phyloP scores from a whole-genome alignment of 2,329 filamentous ascomycete species.

The Scedosporium dehoogii region DNA sequence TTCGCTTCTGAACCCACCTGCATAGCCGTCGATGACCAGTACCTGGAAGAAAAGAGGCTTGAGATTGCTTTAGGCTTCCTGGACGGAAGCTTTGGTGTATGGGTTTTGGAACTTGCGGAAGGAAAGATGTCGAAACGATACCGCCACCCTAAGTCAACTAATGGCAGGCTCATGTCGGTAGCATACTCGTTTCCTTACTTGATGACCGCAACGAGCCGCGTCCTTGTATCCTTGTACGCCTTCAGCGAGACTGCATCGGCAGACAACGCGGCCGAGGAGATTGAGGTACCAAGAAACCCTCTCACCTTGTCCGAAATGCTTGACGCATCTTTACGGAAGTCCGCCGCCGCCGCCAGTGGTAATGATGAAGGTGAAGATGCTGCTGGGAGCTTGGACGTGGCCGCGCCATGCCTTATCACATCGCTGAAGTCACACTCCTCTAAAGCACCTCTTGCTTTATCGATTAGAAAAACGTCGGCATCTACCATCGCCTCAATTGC shows the following conservation, averaged over 20 bases:
- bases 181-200: conserved; percentile 68
- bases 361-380: not conserved
- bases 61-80: conserved; percentile 60
- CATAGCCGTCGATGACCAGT: conserved; percentile 53
- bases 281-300: not conserved
- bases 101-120: conserved; percentile 41
- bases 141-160: conserved; percentile 49
- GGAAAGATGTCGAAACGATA: conserved; percentile 40
- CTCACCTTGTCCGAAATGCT: not conserved
- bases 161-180: conserved; percentile 58
- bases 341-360: not conserved
- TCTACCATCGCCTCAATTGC: conserved; percentile 74
- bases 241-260: conserved; percentile 26
- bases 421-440: conserved; percentile 75
- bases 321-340: not conserved
- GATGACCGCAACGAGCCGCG: conserved; percentile 65
- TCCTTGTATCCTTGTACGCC: conserved; percentile 67
- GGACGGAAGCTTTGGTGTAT: conserved; percentile 63
- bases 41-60: conserved; percentile 31
- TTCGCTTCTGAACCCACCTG: conserved; percentile 42
- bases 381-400: conserved; percentile 8
- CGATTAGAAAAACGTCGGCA: conserved; percentile 56
- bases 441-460: conserved; percentile 70
- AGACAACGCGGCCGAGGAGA: not conserved
- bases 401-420: conserved; percentile 46